Evolutionary conservation across 1,139 yeast genomes (phyloP), one percentile per base, ranked within the genome.

Genomic region (Suhomyces choctaworum): DNA sequence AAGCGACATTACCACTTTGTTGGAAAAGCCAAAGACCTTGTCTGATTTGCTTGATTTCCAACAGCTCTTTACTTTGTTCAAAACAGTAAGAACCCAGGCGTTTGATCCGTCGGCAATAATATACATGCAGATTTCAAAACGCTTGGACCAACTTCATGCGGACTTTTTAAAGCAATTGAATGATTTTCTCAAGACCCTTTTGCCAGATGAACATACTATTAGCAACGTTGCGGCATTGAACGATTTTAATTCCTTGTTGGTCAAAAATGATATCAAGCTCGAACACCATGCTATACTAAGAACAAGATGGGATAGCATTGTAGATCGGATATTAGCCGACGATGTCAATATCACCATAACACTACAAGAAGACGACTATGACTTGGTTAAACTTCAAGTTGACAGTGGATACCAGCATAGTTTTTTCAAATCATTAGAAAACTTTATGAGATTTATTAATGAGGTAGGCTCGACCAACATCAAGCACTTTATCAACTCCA

Each of bases 371-470:
- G 34, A 38, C 10, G 44, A 40, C 21, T 31, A 22, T n/a, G 45
- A 41, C 25, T 20, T 33, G 11, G 31, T 40, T 5, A n/a, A 34
- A 11, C 17, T 41, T 9, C 15, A n/a, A 3, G 17, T 35, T n/a
- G 29, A 17, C 3, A 12, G 16, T 11, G 16, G 25, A 5, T 7
- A 35, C 7, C 24, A 25, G 19, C 33, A 31, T 22, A 22, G 37
- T 23, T 51, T 49, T 28, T 51, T 58, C 32, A 34, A 43, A 16
- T 64, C 71, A 0, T 34, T 62, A 8, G 39, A 46, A 4, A 51
- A 48, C 27, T 64, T 67, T 34, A 54, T 66, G 14, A 42, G 40
- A 11, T 67, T 65, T 36, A 52, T 67, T 14, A 62, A 66, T 39
- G 33, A 53, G 9, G 37, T 64, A 16, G 47, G 52, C 17, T 40